A percentile compares a stretch with the other conserved stretches of the same genome.
Conservation (phyloP, 148 eudicot genomes). For the Arctostaphylos glauca region DNA sequence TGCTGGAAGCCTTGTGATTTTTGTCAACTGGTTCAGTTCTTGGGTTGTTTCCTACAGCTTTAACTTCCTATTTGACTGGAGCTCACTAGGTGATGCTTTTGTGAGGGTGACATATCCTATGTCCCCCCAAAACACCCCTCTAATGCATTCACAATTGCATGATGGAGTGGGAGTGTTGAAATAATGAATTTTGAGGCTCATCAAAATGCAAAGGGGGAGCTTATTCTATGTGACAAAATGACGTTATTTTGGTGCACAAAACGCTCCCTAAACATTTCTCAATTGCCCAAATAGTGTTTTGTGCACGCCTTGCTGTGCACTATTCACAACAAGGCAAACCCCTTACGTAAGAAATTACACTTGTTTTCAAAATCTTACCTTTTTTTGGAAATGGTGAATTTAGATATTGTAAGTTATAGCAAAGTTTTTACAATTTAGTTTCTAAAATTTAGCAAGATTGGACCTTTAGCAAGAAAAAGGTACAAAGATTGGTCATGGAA, state of each 20-base stretch:
- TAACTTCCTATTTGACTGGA: slow-evolving; percentile 36
- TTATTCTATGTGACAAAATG: too few species aligned
- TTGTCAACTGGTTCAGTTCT: slow-evolving; percentile 17
- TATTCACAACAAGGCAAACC: not conserved
- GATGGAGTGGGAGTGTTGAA: not conserved
- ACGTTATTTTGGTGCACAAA: too few species aligned
- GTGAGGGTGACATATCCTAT: not conserved
- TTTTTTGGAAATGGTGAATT: not conserved
- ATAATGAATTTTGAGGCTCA: not conserved
- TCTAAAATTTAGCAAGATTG: too few species aligned
- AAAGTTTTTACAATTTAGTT: not conserved
- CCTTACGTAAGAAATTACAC: not conserved
- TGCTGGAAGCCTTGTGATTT: slow-evolving; percentile 30
- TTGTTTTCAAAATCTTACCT: not conserved
- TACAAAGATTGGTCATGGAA: not conserved
- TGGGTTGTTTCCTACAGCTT: slow-evolving; percentile 29
- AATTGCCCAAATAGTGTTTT: too few species aligned
- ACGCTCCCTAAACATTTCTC: too few species aligned
- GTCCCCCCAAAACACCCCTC: not conserved
- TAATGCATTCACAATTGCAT: not conserved
- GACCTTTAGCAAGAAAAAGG: not conserved
- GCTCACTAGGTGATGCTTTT: slow-evolving; percentile 24
- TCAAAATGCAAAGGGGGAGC: not conserved
- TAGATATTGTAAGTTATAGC: not conserved
- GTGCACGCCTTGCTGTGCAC: too few species aligned